Conservation (phyloP, 2,329 filamentous ascomycete genomes). For the Colletotrichum orchidophilum region DNA sequence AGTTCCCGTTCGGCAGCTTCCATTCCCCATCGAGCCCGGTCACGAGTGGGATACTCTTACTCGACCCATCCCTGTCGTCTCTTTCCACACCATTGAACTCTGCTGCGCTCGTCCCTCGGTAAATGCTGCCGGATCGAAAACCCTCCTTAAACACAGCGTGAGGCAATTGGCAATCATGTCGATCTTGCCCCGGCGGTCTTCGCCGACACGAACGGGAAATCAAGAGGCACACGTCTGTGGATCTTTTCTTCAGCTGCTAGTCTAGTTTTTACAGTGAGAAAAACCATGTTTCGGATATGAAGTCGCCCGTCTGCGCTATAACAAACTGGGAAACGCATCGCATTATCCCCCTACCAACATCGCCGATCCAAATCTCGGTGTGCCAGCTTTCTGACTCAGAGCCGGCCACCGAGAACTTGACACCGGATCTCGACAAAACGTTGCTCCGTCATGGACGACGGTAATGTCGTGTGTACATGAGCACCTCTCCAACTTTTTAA, state of each 20-base stretch:
- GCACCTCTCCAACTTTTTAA: background rate
- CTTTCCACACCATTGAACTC: slow-evolving; percentile 1
- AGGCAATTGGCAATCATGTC: slow-evolving; percentile 1
- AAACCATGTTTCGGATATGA: slow-evolving; percentile 1
- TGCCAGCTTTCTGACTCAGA: slow-evolving; percentile 15
- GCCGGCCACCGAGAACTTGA: background rate
- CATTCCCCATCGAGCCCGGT: background rate
- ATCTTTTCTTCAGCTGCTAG: background rate
- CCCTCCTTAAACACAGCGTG: background rate
- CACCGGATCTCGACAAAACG: background rate
- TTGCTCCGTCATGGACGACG: background rate
- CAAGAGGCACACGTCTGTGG: background rate
- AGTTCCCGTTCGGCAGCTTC: background rate
- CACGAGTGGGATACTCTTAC: background rate
- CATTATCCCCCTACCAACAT: background rate
- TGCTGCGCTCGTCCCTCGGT: background rate
- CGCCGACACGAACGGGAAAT: background rate
- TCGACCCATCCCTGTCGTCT: background rate
- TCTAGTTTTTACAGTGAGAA: background rate
- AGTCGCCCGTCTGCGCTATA: slow-evolving; percentile 2
- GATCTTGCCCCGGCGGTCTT: background rate
- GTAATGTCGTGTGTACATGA: background rate
- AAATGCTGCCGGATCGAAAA: background rate
- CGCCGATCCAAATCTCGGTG: slow-evolving; percentile 16
- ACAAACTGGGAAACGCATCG: slow-evolving; percentile 1